Evolutionary conservation across 306 rosid species (phyloP), one percentile per base, ranked within the genome.

Genomic region (Sindora glabra): DNA sequence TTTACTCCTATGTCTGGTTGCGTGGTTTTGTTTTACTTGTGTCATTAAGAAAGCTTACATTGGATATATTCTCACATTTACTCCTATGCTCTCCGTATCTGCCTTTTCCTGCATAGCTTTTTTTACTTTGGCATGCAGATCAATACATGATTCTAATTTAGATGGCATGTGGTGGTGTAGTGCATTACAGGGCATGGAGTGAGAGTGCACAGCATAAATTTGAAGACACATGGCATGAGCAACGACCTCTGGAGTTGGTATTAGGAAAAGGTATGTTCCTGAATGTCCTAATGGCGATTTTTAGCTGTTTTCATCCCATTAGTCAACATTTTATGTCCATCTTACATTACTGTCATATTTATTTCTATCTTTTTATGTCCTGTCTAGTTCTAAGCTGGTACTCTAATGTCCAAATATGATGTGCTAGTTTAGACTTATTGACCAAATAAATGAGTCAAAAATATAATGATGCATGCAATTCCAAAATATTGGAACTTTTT

Each of bases 161-260:
- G 55, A 17, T 47, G 16, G 51, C 63, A 38, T 69, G 5, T 44
- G 21, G 59, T 74, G 65, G 71, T 67, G 71, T 67, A 92, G 98
- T 92, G 65, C 90, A 88, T 68, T 88, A 92, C 71, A 86, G 82
- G 78, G 98, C 94, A 11, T 92, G 96, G 98, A 81, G 95, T 3
- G 86, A 92, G 48, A 76, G 85, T 75, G 70, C 89, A 6, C 73
- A 64, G 64, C 98, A 92, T 79, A 92, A 88, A 77, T 92, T 88
- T 83, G 98, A 92, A 65, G 96, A 88, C 72, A 85, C 98, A 2
- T 86, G 96, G 98, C 70, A 54, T 32, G 98, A 92, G 71, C 98
- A 81, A 55, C 84, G 83, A 12, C 96, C 95, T 17, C 37, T 64
- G 51, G 96, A 88, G 79, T 79, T 92, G 74, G 71, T 88, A 49